A percentile compares a stretch with the other conserved stretches of the same genome.
These are phyloP conservation scores for Clarkia xantiana DNA, from an alignment of 345 rosid species.

Conservation along the genomic window DNA sequence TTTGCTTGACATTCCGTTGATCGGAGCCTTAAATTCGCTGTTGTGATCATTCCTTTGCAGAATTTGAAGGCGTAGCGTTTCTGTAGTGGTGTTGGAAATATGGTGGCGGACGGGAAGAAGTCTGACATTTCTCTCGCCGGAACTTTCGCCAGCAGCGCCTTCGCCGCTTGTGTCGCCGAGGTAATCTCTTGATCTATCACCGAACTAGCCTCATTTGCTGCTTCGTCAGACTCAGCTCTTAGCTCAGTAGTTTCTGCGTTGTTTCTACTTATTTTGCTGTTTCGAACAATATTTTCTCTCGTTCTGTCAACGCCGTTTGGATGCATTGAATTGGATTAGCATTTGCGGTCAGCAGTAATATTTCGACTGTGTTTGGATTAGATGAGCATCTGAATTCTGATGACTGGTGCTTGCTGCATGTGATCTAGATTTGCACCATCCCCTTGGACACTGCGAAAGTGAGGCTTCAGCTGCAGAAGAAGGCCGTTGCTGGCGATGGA, in stretches of 20 bases:
- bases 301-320: too few relatives aligned
- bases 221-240: not conserved
- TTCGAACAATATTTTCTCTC: too few relatives aligned
- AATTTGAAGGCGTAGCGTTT: too few relatives aligned
- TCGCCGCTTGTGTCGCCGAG: slow-evolving; percentile 96
- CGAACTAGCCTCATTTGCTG: not conserved
- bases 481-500: slow-evolving; percentile 43
- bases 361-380: not conserved
- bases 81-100: slow-evolving; percentile 11
- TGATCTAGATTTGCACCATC: slow-evolving; percentile 70
- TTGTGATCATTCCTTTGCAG: too few relatives aligned
- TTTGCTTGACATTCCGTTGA: too few relatives aligned
- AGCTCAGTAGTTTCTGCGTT: too few relatives aligned
- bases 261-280: too few relatives aligned
- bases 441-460: slow-evolving; percentile 98
- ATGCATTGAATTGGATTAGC: too few relatives aligned
- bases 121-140: slow-evolving; percentile 77
- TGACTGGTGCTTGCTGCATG: too few relatives aligned
- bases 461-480: slow-evolving; percentile 96
- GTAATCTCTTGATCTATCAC: slow-evolving; percentile 14
- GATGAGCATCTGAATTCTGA: not conserved
- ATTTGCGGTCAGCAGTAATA: too few relatives aligned
- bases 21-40: too few relatives aligned
- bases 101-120: slow-evolving; percentile 76
- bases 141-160: slow-evolving; percentile 77